Evolutionary conservation across 192 early-diverging fungal genomes (phyloP).

Genomic region (Pecoramyces ruminantium): DNA sequence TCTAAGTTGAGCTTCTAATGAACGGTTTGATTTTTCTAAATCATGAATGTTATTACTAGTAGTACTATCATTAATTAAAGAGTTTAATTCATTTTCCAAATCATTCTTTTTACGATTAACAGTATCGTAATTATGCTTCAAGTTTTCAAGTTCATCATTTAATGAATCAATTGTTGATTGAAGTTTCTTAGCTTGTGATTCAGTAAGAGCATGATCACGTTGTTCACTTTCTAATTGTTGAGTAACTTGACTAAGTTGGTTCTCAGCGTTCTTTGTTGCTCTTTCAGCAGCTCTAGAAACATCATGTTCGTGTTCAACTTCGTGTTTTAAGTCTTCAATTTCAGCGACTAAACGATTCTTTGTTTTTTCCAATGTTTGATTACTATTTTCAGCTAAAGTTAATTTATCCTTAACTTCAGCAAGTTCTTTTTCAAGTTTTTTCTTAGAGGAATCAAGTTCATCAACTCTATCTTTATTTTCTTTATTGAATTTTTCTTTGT

Average conservation of each 20-base stretch:
- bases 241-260: neutral
- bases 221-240: neutral
- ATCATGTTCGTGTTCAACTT: conserved; percentile 61
- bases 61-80: neutral
- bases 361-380: conserved; percentile 53
- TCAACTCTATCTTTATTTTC: conserved; percentile 28
- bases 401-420: conserved; percentile 44
- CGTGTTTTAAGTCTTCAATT: conserved; percentile 55
- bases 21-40: conserved; percentile 43
- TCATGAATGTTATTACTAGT: conserved; percentile 59
- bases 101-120: neutral
- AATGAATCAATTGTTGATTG: conserved; percentile 20
- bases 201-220: conserved; percentile 15
- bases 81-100: neutral
- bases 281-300: conserved; percentile 45
- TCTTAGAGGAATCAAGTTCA: conserved; percentile 39
- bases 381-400: conserved; percentile 36
- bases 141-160: conserved; percentile 38
- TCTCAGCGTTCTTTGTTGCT: neutral
- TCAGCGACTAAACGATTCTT: conserved; percentile 44
- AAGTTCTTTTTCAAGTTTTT: conserved; percentile 38
- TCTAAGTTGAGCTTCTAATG: conserved; percentile 40
- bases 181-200: conserved; percentile 29
- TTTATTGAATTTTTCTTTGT: conserved; percentile 43
- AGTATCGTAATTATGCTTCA: conserved; percentile 35